These are phyloP conservation scores for Leccinum subrobustum DNA, from an alignment of 1,284 basidiomycete genomes.

Conservation along the genomic window DNA sequence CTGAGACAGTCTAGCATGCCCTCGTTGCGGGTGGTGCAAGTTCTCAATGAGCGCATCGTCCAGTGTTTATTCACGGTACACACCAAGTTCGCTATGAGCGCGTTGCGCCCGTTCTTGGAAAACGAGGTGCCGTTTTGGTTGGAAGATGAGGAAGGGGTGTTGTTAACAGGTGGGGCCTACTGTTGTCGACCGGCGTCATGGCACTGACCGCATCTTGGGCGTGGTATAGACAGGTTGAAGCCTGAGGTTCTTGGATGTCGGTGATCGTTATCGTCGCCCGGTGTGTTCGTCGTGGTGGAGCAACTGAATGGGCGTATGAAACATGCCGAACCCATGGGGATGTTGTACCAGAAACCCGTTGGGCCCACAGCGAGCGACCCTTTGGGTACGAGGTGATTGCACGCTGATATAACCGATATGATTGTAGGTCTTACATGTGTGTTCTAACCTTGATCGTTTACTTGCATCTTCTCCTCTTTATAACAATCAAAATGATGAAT, in stretches of 20 bases:
- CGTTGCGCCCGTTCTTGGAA: conserved; percentile 9
- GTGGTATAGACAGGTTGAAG: neutral
- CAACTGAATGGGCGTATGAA: neutral
- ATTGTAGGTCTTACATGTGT: neutral
- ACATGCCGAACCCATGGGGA: neutral
- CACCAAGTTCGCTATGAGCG: conserved; percentile 9
- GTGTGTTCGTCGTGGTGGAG: neutral
- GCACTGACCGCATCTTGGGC: neutral
- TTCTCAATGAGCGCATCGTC: conserved; percentile 22
- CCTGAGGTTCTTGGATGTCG: neutral
- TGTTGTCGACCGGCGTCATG: neutral
- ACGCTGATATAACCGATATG: neutral
- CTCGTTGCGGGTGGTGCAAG: conserved; percentile 26
- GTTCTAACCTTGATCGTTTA: neutral
- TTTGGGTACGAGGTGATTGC: neutral
- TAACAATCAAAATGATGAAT: neutral
- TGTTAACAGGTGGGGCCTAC: conserved; percentile 23
- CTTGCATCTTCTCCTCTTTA: neutral
- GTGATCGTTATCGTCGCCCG: conserved; percentile 1
- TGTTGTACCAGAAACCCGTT: neutral
- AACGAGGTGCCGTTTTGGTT: conserved; percentile 14
- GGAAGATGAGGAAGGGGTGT: conserved; percentile 26
- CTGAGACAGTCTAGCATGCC: conserved; percentile 13
- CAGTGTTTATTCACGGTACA: conserved; percentile 20
- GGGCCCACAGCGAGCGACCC: neutral